Evolutionary conservation across 2,329 filamentous ascomycete species (phyloP).

Genomic region (Alternaria sp.): DNA sequence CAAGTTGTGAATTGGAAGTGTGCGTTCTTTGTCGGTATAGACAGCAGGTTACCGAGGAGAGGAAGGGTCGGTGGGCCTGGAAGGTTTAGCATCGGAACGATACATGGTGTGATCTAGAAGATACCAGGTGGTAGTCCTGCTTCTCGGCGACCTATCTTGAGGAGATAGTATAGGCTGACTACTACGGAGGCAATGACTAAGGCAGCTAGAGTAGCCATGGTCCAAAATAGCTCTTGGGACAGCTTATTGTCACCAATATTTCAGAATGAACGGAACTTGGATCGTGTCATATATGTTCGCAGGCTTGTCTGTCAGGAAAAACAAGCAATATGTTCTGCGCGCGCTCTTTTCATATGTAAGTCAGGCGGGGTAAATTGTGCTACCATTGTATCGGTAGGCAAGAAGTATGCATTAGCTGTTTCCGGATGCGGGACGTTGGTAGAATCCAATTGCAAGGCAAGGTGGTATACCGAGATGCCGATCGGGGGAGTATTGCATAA

Average conservation of each 20-base stretch:
- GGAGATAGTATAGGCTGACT: neutral
- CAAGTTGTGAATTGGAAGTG: constrained; percentile 35
- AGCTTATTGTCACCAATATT: neutral
- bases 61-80: constrained; percentile 11
- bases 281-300: too few species aligned
- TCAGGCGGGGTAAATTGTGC: neutral
- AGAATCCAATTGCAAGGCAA: neutral
- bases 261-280: neutral
- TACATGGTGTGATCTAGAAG: neutral
- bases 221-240: neutral
- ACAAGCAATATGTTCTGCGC: too few species aligned
- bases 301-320: too few species aligned
- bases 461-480: neutral
- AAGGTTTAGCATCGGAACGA: neutral
- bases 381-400: neutral
- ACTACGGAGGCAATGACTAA: neutral
- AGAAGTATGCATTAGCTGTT: neutral
- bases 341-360: neutral
- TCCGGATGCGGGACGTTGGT: neutral
- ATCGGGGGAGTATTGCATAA: neutral
- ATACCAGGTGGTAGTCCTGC: constrained; percentile 1
- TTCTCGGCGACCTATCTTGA: constrained; percentile 4
- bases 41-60: constrained; percentile 11
- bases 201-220: neutral
- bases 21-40: constrained; percentile 6